Base-by-base conservation (phyloP, 371 early-diverging fungal genomes). In the Saksenaea oblongispora region DNA sequence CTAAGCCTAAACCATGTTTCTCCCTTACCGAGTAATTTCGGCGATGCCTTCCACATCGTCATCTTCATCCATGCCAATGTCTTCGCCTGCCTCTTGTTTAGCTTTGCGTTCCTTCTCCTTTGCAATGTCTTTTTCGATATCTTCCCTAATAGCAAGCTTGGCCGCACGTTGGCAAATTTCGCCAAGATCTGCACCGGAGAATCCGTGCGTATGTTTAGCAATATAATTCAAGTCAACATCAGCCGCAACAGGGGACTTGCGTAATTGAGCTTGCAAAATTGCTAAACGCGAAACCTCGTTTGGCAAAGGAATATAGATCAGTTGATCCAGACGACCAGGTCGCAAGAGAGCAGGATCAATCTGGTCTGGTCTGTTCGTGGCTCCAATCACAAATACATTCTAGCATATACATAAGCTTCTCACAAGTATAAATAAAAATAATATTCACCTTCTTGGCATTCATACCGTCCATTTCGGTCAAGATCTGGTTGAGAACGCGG, bases 391-490 rank as follows among this genome's bases (percentile, higher is more conserved):
- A 74, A 98, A 97, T n/a, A 98, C 98, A 70, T 98, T 96, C 91
- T 99, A 56, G 17, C 34, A 31, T 39, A 58, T 8, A 58, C 56
- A 98, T 88, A 31, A 95, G 18, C 11, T 96, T 80, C 82, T 97
- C 97, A 74, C 98, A 98, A 84, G 98, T 98, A 90, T 98, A 99
- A 87, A 99, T 88, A 34, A 98, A 97, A 79, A 97, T 97, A 15
- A 98, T 98, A 5, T 96, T 39, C 62, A 70, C 71, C 72, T 80
- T 80, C 87, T 98, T 99, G 65, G 96, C 96, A 72, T 97, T 98
- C 99, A 99, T 99, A 75, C 99, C 99, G 75, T 99, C 99, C 99
- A 99, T 99, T 84, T 99, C 99, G 27, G 99, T 98, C 69, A 99
- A 85, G 65, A 99, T 92, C 85, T 99, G 99, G 86, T 99, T 99